phyloP scores from a whole-genome alignment of 2,329 filamentous ascomycete species.

The Fusarium succisae region DNA sequence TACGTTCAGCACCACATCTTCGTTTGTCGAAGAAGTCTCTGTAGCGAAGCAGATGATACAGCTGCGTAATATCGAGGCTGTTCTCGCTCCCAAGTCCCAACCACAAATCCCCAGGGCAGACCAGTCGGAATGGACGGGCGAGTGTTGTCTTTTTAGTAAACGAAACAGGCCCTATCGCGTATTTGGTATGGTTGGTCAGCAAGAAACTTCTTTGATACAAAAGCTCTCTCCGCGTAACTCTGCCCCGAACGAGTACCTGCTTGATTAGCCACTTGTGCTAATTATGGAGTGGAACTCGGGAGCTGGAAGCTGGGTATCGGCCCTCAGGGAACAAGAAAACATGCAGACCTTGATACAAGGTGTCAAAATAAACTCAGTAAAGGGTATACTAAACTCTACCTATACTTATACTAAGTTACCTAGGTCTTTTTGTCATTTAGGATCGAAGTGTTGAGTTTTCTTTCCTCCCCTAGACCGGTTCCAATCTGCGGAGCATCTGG shows the following conservation, averaged over 20 bases:
- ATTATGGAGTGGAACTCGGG: constrained; percentile 38
- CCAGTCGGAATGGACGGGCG: constrained; percentile 36
- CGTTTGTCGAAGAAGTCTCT: constrained; percentile 7
- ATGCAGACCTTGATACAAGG: too few species aligned
- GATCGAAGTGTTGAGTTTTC: too few species aligned
- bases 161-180: constrained; percentile 28
- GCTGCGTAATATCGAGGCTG: constrained; percentile 19
- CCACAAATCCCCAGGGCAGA: constrained; percentile 1
- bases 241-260: constrained; percentile 26
- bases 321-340: too few species aligned
- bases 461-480: background rate
- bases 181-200: constrained; percentile 22
- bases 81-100: constrained; percentile 3
- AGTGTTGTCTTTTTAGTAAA: constrained; percentile 8
- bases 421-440: too few species aligned
- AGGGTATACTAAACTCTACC: too few species aligned
- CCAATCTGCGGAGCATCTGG: constrained; percentile 40
- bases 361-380: too few species aligned
- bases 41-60: constrained; percentile 18
- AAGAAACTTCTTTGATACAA: background rate
- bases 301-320: constrained; percentile 31
- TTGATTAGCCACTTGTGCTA: constrained; percentile 32
- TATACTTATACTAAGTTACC: too few species aligned
- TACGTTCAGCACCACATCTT: constrained; percentile 21
- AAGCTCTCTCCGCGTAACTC: constrained; percentile 28